phyloP scores from a whole-genome alignment of 768 basidiomycete genomes.

The Xanthoconium purpureum region DNA sequence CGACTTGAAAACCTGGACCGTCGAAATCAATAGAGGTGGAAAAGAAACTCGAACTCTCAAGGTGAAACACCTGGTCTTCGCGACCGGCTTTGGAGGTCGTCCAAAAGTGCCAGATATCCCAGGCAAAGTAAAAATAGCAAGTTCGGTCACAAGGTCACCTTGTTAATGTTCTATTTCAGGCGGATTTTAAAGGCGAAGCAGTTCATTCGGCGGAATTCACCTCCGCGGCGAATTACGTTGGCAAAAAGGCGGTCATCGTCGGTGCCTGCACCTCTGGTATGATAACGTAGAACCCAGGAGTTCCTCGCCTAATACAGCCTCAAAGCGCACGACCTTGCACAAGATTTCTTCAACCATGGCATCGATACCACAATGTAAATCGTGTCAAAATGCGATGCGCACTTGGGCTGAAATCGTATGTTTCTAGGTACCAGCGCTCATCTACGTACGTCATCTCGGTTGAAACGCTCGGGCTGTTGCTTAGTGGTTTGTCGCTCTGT shows the following conservation, averaged over 20 bases:
- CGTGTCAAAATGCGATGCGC: neutral
- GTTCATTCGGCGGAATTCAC: conserved; percentile 54
- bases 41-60: conserved; percentile 35
- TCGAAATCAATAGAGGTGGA: conserved; percentile 36
- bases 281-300: neutral
- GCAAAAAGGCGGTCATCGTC: conserved; percentile 66
- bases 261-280: conserved; percentile 66
- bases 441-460: neutral
- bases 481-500: neutral
- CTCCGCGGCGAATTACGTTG: conserved; percentile 44
- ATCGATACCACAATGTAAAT: conserved; percentile 29
- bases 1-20: conserved; percentile 42
- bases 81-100: conserved; percentile 48
- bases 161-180: conserved; percentile 24
- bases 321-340: conserved; percentile 37
- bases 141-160: neutral
- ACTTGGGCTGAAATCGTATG: neutral
- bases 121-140: conserved; percentile 34
- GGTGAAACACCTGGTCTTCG: conserved; percentile 54
- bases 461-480: neutral
- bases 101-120: conserved; percentile 46
- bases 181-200: conserved; percentile 50
- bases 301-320: conserved; percentile 7
- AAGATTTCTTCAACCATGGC: conserved; percentile 32
- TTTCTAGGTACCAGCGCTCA: conserved; percentile 1